A percentile compares a stretch with the other conserved stretches of the same genome.
These are phyloP conservation scores for Curvularia sp. DNA, from an alignment of 2,329 filamentous ascomycete species.

Conservation along the genomic window DNA sequence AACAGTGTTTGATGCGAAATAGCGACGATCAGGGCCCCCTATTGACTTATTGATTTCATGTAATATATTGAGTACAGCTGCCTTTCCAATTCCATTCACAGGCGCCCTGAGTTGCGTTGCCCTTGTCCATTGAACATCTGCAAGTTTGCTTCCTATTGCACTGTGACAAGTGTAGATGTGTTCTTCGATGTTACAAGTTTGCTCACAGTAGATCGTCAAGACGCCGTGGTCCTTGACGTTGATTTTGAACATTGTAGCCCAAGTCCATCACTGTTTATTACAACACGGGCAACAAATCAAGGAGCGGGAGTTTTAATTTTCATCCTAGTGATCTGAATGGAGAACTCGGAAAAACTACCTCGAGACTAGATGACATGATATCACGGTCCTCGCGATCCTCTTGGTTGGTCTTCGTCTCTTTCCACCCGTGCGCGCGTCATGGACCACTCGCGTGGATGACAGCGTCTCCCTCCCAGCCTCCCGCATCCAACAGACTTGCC, in stretches of 20 bases:
- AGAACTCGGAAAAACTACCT: not conserved
- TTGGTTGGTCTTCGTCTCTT: constrained; percentile 1
- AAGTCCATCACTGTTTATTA: not conserved
- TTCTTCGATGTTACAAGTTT: not conserved
- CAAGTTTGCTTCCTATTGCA: not conserved
- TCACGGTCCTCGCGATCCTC: not conserved
- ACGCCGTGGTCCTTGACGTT: not conserved
- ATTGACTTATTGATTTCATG: constrained; percentile 8
- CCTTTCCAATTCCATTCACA: constrained; percentile 2
- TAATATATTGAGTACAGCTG: constrained; percentile 14
- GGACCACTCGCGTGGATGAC: constrained; percentile 2
- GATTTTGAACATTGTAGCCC: not conserved
- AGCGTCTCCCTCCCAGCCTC: constrained; percentile 12
- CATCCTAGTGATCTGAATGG: not conserved
- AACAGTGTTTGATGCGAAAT: constrained; percentile 3
- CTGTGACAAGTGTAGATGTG: not conserved
- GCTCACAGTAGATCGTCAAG: too few relatives aligned
- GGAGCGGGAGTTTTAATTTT: not conserved
- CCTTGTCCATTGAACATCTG: not conserved
- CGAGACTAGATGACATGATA: not conserved
- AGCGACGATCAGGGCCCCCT: constrained; percentile 9
- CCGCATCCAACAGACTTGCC: constrained; percentile 3
- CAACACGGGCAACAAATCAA: not conserved
- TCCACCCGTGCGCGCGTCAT: constrained; percentile 28
- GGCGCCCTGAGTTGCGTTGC: constrained; percentile 2